phyloP scores from a whole-genome alignment of 2,329 filamentous ascomycete genomes.

The Colletotrichum liaoningense region DNA sequence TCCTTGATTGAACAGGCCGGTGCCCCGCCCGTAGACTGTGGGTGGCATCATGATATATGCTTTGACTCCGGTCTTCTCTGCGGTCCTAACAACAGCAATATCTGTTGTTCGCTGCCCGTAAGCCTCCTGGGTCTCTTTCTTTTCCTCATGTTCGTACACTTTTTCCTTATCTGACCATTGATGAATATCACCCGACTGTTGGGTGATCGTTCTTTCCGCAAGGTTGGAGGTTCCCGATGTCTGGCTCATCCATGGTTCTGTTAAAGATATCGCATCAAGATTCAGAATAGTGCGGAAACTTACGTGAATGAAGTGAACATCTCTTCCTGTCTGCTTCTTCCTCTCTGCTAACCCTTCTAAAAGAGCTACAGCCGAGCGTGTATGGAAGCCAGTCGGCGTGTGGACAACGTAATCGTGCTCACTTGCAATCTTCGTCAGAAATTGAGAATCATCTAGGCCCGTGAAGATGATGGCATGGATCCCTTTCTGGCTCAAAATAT shows the following conservation, averaged over 20 bases:
- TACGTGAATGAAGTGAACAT: slow-evolving; percentile 54
- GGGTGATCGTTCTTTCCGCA: slow-evolving; percentile 52
- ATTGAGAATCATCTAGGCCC: slow-evolving; percentile 38
- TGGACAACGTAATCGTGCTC: slow-evolving; percentile 54
- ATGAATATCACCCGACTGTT: slow-evolving; percentile 40
- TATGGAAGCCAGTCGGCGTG: slow-evolving; percentile 52
- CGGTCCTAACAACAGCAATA: slow-evolving; percentile 53
- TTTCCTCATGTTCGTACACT: slow-evolving; percentile 54
- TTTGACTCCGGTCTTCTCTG: slow-evolving; percentile 52
- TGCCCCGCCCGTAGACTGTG: slow-evolving; percentile 58
- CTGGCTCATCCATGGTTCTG: slow-evolving; percentile 32
- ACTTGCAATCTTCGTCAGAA: slow-evolving; percentile 38
- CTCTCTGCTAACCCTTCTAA: slow-evolving; percentile 54
- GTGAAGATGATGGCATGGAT: slow-evolving; percentile 16
- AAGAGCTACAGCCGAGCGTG: slow-evolving; percentile 50
- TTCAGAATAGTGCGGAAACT: background rate
- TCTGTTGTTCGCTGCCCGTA: slow-evolving; percentile 59
- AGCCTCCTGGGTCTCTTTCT: slow-evolving; percentile 47
- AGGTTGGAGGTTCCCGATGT: slow-evolving; percentile 57
- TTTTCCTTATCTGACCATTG: slow-evolving; percentile 57
- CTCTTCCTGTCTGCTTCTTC: slow-evolving; percentile 45
- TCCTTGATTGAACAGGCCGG: slow-evolving; percentile 52
- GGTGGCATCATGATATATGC: slow-evolving; percentile 59
- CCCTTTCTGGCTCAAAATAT: slow-evolving; percentile 37
- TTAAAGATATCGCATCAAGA: background rate